A percentile compares a stretch with the other conserved stretches of the same genome.
These are phyloP conservation scores for Leavenworthia alabamica DNA, from an alignment of 345 rosid genomes.

Conservation along the genomic window DNA sequence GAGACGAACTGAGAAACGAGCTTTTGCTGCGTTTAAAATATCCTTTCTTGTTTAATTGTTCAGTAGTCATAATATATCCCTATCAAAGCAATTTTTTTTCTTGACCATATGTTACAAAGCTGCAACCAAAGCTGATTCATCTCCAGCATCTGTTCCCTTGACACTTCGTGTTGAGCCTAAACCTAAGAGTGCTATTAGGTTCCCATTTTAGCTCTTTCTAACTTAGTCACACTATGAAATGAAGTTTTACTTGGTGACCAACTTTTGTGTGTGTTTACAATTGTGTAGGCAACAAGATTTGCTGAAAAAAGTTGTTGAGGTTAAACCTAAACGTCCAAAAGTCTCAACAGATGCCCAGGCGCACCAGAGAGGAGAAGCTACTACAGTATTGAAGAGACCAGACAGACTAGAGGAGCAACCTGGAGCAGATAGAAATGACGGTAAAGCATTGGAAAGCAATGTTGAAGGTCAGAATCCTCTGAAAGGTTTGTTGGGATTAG, in stretches of 20 bases:
- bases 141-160: conserved; percentile 75
- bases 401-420: conserved; percentile 25
- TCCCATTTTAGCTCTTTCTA: neutral
- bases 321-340: conserved; percentile 65
- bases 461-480: conserved; percentile 37
- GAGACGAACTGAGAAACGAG: conserved; percentile 92
- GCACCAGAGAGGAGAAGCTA: conserved; percentile 30
- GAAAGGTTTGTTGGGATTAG: conserved; percentile 67
- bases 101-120: conserved; percentile 69
- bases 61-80: neutral
- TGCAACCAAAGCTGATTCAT: conserved; percentile 83
- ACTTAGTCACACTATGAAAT: neutral
- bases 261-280: neutral
- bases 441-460: conserved; percentile 14
- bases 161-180: conserved; percentile 93
- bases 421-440: neutral
- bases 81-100: conserved; percentile 19
- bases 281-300: conserved; percentile 82
- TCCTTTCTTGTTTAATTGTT: conserved; percentile 41
- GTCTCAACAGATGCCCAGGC: conserved; percentile 24
- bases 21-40: conserved; percentile 97
- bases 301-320: conserved; percentile 79
- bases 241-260: neutral
- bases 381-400: conserved; percentile 1
- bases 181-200: conserved; percentile 94